Base-by-base conservation (phyloP, 106 monocot genomes). In the Allium cepa region DNA sequence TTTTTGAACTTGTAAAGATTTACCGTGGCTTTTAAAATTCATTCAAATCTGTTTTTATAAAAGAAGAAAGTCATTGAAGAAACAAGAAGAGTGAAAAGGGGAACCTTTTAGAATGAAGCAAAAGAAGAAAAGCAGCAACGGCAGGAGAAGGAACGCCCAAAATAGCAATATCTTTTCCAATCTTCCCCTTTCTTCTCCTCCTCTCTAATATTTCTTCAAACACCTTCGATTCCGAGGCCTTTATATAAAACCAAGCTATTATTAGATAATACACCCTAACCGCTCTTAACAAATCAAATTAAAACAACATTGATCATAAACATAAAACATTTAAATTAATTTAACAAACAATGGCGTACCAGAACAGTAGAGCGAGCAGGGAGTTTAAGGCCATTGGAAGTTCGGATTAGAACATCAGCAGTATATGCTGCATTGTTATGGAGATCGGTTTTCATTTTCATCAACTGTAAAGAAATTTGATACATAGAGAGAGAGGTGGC, bases 141-240 rank as follows among this genome's bases (percentile, higher is more conserved):
- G 90, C 83, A 2, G 71, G 79, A 72, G 56, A 76, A 15, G 85
- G 90, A 60, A 86, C 90, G 15, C 90, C 90, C 9, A 57, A 80
- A 53, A 90, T 77, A 6, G 26, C 69, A 49, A 22, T 22, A 22
- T 67, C 77, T 18, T 45, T 16, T 47, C 64, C 50, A 10, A 27
- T 69, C 68, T 50, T 18, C 7, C 56, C 15, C 12, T 13, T 56
- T 56, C 55, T 9, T 9, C 36, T 45, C 18, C 68, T 10, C 46
- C 68, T 10, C 46, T 71, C 68, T 8, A 85, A 13, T 22, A 77
- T 26, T 57, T 49, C 51, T 63, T 83, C 85, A 66, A 90, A 59
- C 59, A 90, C 90, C 18, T 78, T 80, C 9, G 90, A 90, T 17
- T 58, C 78, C 36, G 73, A 64, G 7, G 53, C 53, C 53, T 55